These are phyloP conservation scores for Phialophora tarda DNA, from an alignment of 2,329 filamentous ascomycete genomes.

Conservation along the genomic window DNA sequence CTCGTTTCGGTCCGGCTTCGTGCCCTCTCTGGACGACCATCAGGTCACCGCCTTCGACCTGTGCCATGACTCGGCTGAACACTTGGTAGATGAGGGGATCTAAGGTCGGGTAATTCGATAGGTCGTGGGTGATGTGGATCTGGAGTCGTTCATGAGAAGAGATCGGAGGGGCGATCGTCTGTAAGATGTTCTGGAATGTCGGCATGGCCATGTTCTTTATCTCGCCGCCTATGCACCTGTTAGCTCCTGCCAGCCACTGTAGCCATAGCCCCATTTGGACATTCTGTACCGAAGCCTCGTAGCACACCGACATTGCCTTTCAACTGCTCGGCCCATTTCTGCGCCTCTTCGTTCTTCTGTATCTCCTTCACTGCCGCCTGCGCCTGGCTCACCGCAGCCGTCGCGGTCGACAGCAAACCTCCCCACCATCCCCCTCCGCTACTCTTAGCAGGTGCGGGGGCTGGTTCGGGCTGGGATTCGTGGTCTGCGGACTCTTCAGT, in stretches of 20 bases:
- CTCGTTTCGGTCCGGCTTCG: slow-evolving; percentile 74
- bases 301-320: slow-evolving; percentile 84
- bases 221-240: slow-evolving; percentile 71
- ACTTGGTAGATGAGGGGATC: slow-evolving; percentile 90
- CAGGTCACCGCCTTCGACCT: slow-evolving; percentile 95
- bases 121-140: slow-evolving; percentile 96
- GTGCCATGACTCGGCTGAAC: slow-evolving; percentile 96
- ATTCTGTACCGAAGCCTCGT: slow-evolving; percentile 70
- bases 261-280: neutral
- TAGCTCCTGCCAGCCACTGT: slow-evolving; percentile 6
- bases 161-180: slow-evolving; percentile 94
- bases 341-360: slow-evolving; percentile 93
- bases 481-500: slow-evolving; percentile 50
- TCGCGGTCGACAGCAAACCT: slow-evolving; percentile 79
- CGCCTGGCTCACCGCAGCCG: slow-evolving; percentile 78
- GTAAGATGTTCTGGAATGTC: slow-evolving; percentile 91
- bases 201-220: slow-evolving; percentile 84
- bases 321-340: slow-evolving; percentile 94
- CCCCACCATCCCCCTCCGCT: slow-evolving; percentile 83
- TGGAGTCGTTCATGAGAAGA: slow-evolving; percentile 94
- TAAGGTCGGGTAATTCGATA: slow-evolving; percentile 90
- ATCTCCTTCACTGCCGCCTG: slow-evolving; percentile 94
- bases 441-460: slow-evolving; percentile 63
- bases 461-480: slow-evolving; percentile 62
- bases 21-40: slow-evolving; percentile 92